Evolutionary conservation across 2,329 filamentous ascomycete species (phyloP).

Genomic region (Fusarium sp.): DNA sequence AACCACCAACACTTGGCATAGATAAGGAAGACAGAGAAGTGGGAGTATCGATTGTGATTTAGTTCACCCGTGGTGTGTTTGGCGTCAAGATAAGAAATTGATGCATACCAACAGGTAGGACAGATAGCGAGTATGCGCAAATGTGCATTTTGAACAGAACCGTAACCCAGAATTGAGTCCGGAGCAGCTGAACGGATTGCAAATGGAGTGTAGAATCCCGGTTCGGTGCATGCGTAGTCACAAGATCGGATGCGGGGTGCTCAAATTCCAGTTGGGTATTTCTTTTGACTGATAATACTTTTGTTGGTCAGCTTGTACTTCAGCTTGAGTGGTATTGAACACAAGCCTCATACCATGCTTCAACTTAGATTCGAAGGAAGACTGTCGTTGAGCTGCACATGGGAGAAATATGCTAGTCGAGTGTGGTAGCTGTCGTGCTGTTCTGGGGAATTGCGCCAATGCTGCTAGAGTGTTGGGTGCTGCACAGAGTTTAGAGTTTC

Average conservation of each 20-base stretch:
- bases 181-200: neutral
- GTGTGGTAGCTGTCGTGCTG: neutral
- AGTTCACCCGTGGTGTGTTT: conserved; percentile 34
- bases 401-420: neutral
- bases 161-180: conserved; percentile 3
- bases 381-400: neutral
- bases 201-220: neutral
- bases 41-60: conserved; percentile 8
- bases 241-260: conserved; percentile 2
- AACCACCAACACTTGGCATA: conserved; percentile 18
- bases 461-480: neutral
- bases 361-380: neutral
- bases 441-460: neutral
- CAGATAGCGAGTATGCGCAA: conserved; percentile 4
- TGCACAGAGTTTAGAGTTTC: neutral
- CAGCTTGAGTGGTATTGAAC: neutral
- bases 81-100: conserved; percentile 44
- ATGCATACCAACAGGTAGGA: conserved; percentile 13
- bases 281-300: conserved; percentile 1
- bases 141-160: neutral
- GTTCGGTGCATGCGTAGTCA: conserved; percentile 13
- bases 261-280: conserved; percentile 24
- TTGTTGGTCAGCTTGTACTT: neutral
- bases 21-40: conserved; percentile 27
- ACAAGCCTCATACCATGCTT: neutral